A percentile compares a stretch with the other conserved stretches of the same genome.
phyloP scores from a whole-genome alignment of 495 filamentous ascomycete species.

The Neurospora sp. region DNA sequence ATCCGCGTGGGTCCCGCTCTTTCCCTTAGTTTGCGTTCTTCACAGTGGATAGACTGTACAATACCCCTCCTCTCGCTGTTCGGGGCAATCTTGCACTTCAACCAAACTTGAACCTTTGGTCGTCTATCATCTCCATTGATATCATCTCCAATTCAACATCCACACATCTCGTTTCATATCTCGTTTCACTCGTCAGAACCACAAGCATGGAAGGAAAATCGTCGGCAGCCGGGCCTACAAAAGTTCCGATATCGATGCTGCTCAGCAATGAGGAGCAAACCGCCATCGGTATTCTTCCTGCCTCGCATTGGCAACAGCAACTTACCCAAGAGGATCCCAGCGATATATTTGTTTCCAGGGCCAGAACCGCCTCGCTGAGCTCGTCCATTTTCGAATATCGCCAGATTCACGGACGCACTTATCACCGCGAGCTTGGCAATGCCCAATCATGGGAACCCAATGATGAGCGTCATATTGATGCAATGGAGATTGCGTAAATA shows the following conservation, averaged over 20 bases:
- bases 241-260: neutral
- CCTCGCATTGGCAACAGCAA: neutral
- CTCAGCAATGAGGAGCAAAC: neutral
- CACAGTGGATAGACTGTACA: neutral
- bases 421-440: constrained; percentile 14
- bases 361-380: constrained; percentile 33
- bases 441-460: constrained; percentile 14
- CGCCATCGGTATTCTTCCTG: neutral
- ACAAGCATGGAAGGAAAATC: neutral
- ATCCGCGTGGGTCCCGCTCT: neutral
- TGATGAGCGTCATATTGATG: constrained; percentile 15
- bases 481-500: constrained; percentile 13
- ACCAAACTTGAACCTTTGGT: neutral
- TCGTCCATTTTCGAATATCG: constrained; percentile 37
- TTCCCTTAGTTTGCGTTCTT: neutral
- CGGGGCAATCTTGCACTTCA: too few species aligned
- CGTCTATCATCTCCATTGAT: neutral
- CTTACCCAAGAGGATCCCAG: neutral
- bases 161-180: neutral
- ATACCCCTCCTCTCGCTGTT: neutral
- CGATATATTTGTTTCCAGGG: neutral
- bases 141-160: neutral
- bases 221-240: neutral
- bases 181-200: neutral
- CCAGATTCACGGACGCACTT: constrained; percentile 30